A percentile compares a stretch with the other conserved stretches of the same genome.
Conservation (phyloP, 331 rosid species). For the Quercus tomentella region DNA sequence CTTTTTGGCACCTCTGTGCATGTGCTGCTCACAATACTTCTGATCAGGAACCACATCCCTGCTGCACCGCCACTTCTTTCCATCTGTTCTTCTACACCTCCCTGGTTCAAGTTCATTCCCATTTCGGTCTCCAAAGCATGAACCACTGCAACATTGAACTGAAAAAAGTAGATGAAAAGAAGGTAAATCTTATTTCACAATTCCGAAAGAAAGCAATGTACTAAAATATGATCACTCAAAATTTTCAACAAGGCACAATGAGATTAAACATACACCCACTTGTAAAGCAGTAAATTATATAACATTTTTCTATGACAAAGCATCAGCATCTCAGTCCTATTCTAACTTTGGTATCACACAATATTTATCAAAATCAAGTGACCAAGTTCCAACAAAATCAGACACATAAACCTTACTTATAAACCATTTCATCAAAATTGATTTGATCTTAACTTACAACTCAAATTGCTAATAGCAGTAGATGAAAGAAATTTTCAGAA, state of each 20-base stretch:
- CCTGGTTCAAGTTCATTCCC: slow-evolving; percentile 46
- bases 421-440: background rate
- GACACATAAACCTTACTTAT: background rate
- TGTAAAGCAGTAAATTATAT: background rate
- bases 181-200: background rate
- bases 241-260: background rate
- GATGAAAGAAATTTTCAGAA: background rate
- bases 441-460: background rate
- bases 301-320: background rate
- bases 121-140: slow-evolving; percentile 23
- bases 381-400: background rate
- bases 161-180: slow-evolving; percentile 12
- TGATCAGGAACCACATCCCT: slow-evolving; percentile 50
- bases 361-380: background rate
- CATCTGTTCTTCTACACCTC: slow-evolving; percentile 86
- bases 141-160: slow-evolving; percentile 41
- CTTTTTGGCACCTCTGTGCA: slow-evolving; percentile 80
- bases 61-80: slow-evolving; percentile 87
- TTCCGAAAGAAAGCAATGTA: background rate
- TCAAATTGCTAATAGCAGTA: background rate
- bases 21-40: slow-evolving; percentile 68
- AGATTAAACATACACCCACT: background rate
- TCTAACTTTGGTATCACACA: background rate
- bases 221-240: background rate
- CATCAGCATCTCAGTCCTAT: background rate